phyloP scores from a whole-genome alignment of 1,284 basidiomycete species.

The Cryptococcus hybrid region DNA sequence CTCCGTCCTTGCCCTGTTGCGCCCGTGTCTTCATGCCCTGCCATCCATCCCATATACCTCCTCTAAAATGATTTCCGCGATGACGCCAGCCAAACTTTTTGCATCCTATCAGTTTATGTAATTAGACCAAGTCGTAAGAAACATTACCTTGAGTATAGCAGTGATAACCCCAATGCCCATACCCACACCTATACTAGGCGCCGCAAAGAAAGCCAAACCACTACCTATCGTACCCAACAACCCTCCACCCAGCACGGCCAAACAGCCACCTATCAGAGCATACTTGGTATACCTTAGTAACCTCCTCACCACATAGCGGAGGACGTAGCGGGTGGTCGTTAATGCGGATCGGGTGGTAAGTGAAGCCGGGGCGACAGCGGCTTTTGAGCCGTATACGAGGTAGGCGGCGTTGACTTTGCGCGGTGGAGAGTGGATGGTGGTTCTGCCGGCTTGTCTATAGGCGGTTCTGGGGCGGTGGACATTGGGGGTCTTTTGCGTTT shows the following conservation, averaged over 20 bases:
- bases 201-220: slow-evolving; percentile 46
- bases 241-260: slow-evolving; percentile 41
- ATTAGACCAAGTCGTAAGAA: not conserved
- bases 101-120: not conserved
- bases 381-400: slow-evolving; percentile 41
- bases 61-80: slow-evolving; percentile 38
- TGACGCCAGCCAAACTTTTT: slow-evolving; percentile 46
- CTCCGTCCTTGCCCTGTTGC: slow-evolving; percentile 30
- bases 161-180: slow-evolving; percentile 43
- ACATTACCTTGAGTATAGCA: slow-evolving; percentile 40
- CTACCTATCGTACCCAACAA: slow-evolving; percentile 42
- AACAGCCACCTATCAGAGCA: slow-evolving; percentile 39
- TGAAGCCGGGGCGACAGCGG: slow-evolving; percentile 35
- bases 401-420: slow-evolving; percentile 39
- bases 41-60: slow-evolving; percentile 31
- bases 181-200: slow-evolving; percentile 38
- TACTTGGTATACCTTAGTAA: slow-evolving; percentile 49
- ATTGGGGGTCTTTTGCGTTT: too few species aligned
- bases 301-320: slow-evolving; percentile 46
- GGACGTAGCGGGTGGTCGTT: slow-evolving; percentile 46
- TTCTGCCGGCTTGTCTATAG: too few species aligned
- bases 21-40: slow-evolving; percentile 30
- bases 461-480: too few species aligned
- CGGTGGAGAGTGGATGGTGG: not conserved
- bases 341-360: slow-evolving; percentile 43